These are phyloP conservation scores for Vitellaria paradoxa DNA, from an alignment of 179 eudicot genomes.

Conservation along the genomic window DNA sequence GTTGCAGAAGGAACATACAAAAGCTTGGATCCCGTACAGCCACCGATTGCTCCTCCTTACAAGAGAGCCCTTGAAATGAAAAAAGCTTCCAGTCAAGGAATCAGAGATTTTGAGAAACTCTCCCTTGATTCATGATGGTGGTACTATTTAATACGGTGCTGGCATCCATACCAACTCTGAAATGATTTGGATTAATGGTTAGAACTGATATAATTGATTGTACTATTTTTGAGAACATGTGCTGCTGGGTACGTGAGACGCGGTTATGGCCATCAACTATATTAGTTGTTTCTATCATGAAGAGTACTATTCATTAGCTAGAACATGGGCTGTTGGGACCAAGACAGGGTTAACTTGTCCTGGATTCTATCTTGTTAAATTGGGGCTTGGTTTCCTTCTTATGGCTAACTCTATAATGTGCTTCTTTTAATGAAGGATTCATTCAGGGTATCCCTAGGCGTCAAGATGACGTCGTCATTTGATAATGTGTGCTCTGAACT, in stretches of 20 bases:
- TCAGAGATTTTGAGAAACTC: slow-evolving; percentile 48
- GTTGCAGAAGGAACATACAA: slow-evolving; percentile 69
- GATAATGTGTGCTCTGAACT: not conserved
- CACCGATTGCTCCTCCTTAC: slow-evolving; percentile 96
- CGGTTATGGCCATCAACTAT: not conserved
- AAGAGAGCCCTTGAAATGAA: slow-evolving; percentile 91
- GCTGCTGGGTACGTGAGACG: not conserved
- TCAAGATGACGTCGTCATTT: not conserved
- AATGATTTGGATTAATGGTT: not conserved
- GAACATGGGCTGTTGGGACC: no score
- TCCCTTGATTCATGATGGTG: slow-evolving; percentile 40
- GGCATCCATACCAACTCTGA: not conserved
- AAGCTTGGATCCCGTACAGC: slow-evolving; percentile 91
- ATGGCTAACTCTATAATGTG: not conserved
- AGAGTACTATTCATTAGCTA: no score
- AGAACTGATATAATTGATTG: not conserved
- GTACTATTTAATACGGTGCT: not conserved
- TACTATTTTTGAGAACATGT: not conserved
- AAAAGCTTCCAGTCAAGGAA: slow-evolving; percentile 78
- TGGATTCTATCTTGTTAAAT: not conserved
- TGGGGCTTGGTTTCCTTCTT: not conserved
- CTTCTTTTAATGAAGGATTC: not conserved
- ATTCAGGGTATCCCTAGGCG: not conserved
- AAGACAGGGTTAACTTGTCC: no score
- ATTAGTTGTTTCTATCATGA: not conserved